Evolutionary conservation across 2,329 filamentous ascomycete genomes (phyloP).

Genomic region (Juglanconis sp.): DNA sequence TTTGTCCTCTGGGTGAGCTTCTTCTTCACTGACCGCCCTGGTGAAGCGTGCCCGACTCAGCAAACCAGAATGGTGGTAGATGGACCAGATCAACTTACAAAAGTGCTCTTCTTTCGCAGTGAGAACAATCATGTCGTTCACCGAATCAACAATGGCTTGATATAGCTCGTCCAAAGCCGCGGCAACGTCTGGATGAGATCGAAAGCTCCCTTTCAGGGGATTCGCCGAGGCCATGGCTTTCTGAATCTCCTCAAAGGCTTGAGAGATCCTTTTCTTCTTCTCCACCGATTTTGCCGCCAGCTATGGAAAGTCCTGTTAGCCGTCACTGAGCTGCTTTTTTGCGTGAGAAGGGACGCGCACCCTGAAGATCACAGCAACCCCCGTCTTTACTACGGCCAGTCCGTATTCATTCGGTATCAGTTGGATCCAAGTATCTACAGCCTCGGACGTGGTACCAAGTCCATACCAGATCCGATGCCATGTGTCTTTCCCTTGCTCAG

Average conservation of each 20-base stretch:
- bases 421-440: background rate
- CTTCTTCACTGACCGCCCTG: constrained; percentile 1
- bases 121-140: background rate
- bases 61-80: background rate
- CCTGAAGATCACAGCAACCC: constrained; percentile 4
- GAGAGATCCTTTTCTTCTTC: background rate
- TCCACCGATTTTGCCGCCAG: constrained; percentile 1
- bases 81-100: background rate
- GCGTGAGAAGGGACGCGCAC: background rate
- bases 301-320: background rate
- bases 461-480: constrained; percentile 5
- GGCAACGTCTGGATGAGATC: background rate
- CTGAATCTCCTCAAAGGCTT: background rate
- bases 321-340: background rate
- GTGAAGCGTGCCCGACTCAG: background rate
- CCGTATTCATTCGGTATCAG: constrained; percentile 9
- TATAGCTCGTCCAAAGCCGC: background rate
- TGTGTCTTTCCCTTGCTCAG: background rate
- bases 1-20: background rate
- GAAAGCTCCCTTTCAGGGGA: background rate
- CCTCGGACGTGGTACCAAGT: background rate
- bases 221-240: constrained; percentile 2
- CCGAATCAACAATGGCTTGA: constrained; percentile 1
- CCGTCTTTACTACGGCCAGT: constrained; percentile 5
- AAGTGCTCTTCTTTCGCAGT: background rate